phyloP scores from a whole-genome alignment of 1,284 basidiomycete genomes.

The Puccinia triticina region DNA sequence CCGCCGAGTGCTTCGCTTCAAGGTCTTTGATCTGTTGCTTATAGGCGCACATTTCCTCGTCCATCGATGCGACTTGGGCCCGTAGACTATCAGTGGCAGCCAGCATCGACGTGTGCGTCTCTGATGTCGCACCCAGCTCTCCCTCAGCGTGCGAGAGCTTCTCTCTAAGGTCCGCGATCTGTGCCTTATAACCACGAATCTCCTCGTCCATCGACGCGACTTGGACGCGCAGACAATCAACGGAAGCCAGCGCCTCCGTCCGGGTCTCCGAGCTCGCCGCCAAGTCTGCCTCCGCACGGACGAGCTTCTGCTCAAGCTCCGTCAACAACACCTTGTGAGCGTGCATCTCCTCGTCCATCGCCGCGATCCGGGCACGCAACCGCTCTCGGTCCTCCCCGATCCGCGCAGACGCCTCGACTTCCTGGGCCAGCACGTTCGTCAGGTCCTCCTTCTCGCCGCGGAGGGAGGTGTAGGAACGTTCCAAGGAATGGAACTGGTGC shows the following conservation, averaged over 20 bases:
- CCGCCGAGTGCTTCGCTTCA: neutral
- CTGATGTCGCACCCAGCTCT: neutral
- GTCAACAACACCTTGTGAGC: too few relatives aligned
- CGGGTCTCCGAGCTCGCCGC: too few relatives aligned
- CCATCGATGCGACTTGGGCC: slow-evolving; percentile 19
- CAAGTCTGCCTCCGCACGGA: too few relatives aligned
- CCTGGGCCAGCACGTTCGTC: neutral
- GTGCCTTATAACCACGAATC: neutral
- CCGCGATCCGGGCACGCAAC: too few relatives aligned
- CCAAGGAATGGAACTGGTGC: slow-evolving; percentile 24
- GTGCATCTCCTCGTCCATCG: too few relatives aligned
- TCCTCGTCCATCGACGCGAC: slow-evolving; percentile 11
- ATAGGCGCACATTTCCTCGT: neutral
- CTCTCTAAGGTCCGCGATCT: neutral
- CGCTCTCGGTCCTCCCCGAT: too few relatives aligned
- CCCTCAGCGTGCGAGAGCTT: slow-evolving; percentile 2
- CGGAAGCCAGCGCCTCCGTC: too few relatives aligned
- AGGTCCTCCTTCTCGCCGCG: neutral
- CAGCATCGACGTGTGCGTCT: neutral
- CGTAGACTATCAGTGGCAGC: neutral
- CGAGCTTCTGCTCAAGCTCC: too few relatives aligned
- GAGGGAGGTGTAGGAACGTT: neutral
- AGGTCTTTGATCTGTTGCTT: slow-evolving; percentile 10
- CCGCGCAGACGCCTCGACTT: neutral
- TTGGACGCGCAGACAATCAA: neutral